phyloP scores from a whole-genome alignment of 441 rosid genomes.

The Flueggea neowawraea region DNA sequence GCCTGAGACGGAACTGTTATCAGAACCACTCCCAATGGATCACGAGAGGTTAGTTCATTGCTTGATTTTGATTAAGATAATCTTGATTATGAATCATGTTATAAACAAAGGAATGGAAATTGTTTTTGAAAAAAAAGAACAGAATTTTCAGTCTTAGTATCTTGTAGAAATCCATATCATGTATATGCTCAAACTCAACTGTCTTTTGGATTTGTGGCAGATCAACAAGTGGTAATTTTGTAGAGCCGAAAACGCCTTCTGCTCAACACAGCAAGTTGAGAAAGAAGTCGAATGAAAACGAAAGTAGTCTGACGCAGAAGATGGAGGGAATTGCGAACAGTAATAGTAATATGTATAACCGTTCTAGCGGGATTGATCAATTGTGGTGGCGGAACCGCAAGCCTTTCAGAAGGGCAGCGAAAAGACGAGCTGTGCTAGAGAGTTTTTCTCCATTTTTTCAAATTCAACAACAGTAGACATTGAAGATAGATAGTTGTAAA shows the following conservation, averaged over 20 bases:
- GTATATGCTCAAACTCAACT: background rate
- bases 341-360: slow-evolving; percentile 7
- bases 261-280: slow-evolving; percentile 23
- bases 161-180: no score
- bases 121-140: no score
- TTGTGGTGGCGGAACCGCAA: slow-evolving; percentile 73
- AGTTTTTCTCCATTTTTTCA: slow-evolving; percentile 50
- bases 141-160: no score
- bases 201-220: slow-evolving; percentile 31
- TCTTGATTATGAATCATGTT: background rate
- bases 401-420: slow-evolving; percentile 63
- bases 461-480: background rate
- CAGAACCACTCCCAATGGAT: slow-evolving; percentile 21
- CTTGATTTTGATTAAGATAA: no score
- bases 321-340: slow-evolving; percentile 6
- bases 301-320: slow-evolving; percentile 16
- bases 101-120: no score
- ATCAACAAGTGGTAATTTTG: slow-evolving; percentile 21
- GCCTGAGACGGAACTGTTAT: slow-evolving; percentile 32
- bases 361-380: slow-evolving; percentile 27
- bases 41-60: slow-evolving; percentile 36
- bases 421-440: slow-evolving; percentile 44
- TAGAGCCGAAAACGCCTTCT: slow-evolving; percentile 60
- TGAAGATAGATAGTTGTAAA: background rate
- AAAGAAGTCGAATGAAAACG: slow-evolving; percentile 13